Conservation (phyloP, 2,329 filamentous ascomycete genomes). For the Dothistroma pini region DNA sequence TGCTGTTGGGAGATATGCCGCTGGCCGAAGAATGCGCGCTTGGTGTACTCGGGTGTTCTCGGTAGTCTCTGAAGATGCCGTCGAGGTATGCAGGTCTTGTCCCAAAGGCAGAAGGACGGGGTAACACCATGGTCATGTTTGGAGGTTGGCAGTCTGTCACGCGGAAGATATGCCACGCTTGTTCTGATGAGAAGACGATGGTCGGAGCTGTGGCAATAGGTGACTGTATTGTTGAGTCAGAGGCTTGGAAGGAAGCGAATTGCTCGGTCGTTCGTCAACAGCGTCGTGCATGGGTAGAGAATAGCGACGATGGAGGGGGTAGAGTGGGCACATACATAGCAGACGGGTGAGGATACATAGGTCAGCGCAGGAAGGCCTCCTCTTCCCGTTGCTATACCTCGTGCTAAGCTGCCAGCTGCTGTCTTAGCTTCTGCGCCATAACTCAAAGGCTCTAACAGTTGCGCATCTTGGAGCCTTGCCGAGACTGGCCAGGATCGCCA, state of each 20-base stretch:
- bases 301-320: conserved; percentile 1
- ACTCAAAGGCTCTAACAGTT: conserved; percentile 17
- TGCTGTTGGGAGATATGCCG: conserved; percentile 27
- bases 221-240: background rate
- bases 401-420: conserved; percentile 19
- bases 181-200: background rate
- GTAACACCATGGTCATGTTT: conserved; percentile 27
- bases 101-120: conserved; percentile 23
- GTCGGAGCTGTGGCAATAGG: background rate
- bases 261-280: background rate
- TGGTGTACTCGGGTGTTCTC: conserved; percentile 22
- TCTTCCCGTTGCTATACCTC: conserved; percentile 12
- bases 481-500: conserved; percentile 22
- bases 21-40: conserved; percentile 29
- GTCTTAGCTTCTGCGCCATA: conserved; percentile 23
- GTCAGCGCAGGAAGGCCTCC: conserved; percentile 9
- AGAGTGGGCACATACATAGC: conserved; percentile 8
- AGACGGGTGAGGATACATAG: conserved; percentile 2
- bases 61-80: conserved; percentile 31
- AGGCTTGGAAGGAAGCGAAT: background rate
- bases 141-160: background rate
- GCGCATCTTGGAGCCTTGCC: conserved; percentile 14
- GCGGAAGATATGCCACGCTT: background rate
- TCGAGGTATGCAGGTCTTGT: conserved; percentile 32
- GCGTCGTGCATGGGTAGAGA: background rate